These are phyloP conservation scores for Rhynchosporium secalis DNA, from an alignment of 2,329 filamentous ascomycete genomes.

Conservation along the genomic window DNA sequence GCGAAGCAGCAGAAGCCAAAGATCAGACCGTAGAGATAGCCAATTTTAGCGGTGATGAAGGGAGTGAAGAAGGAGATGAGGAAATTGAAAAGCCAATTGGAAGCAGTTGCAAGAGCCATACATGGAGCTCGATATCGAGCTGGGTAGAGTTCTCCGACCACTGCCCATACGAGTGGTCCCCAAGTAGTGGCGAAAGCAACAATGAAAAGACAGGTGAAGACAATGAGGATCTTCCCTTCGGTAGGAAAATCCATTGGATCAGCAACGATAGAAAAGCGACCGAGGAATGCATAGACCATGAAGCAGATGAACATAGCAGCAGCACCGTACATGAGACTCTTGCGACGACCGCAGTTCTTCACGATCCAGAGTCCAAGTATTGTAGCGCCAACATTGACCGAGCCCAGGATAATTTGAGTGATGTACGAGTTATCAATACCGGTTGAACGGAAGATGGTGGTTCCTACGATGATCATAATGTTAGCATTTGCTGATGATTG, in stretches of 20 bases:
- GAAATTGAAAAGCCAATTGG: conserved; percentile 71
- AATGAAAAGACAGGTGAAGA: conserved; percentile 67
- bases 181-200: conserved; percentile 67
- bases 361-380: conserved; percentile 65
- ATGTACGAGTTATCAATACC: conserved; percentile 65
- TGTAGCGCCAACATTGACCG: conserved; percentile 67
- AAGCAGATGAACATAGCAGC: conserved; percentile 63
- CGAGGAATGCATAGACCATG: conserved; percentile 55
- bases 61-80: conserved; percentile 74
- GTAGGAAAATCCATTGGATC: conserved; percentile 48
- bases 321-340: conserved; percentile 62
- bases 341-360: conserved; percentile 63
- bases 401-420: conserved; percentile 67
- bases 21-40: conserved; percentile 65
- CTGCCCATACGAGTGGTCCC: conserved; percentile 69
- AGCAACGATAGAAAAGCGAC: conserved; percentile 48
- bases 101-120: conserved; percentile 60
- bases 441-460: conserved; percentile 64
- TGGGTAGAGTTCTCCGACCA: conserved; percentile 66
- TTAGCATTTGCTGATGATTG: too few species aligned
- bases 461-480: conserved; percentile 37
- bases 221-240: conserved; percentile 61
- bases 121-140: conserved; percentile 59
- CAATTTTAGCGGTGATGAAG: conserved; percentile 70
- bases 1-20: conserved; percentile 70